These are phyloP conservation scores for Avena insularis DNA, from an alignment of 176 grass and related monocot genomes.

Conservation along the genomic window DNA sequence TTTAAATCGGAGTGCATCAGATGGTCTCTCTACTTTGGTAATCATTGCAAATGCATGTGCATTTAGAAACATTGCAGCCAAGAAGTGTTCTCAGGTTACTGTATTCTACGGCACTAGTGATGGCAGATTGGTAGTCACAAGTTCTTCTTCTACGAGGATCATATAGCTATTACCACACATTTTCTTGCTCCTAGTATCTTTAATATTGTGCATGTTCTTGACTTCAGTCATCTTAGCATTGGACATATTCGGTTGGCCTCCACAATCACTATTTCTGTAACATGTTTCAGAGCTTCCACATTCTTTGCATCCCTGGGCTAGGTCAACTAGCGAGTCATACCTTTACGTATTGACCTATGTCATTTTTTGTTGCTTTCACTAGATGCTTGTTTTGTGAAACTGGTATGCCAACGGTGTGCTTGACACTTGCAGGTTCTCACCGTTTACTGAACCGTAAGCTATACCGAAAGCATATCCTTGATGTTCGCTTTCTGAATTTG, in stretches of 20 bases:
- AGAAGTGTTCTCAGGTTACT: neutral
- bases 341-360: too few species aligned
- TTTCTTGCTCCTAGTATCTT: too few species aligned
- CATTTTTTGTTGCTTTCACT: too few species aligned
- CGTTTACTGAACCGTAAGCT: too few species aligned
- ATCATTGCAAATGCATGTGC: neutral
- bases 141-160: too few species aligned
- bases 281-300: too few species aligned
- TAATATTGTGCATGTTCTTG: neutral
- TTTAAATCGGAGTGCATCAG: neutral
- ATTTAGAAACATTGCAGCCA: neutral
- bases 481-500: neutral
- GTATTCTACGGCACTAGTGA: neutral
- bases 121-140: too few species aligned
- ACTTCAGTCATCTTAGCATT: neutral
- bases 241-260: too few species aligned
- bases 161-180: too few species aligned
- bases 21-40: neutral
- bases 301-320: neutral
- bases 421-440: too few species aligned
- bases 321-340: neutral
- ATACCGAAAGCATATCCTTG: neutral
- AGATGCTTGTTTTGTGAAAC: too few species aligned
- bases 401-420: too few species aligned
- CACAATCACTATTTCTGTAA: neutral